Evolutionary conservation across 2,329 filamentous ascomycete species (phyloP), one percentile per base, ranked within the genome.

Genomic region (Zymoseptoria crescenta): DNA sequence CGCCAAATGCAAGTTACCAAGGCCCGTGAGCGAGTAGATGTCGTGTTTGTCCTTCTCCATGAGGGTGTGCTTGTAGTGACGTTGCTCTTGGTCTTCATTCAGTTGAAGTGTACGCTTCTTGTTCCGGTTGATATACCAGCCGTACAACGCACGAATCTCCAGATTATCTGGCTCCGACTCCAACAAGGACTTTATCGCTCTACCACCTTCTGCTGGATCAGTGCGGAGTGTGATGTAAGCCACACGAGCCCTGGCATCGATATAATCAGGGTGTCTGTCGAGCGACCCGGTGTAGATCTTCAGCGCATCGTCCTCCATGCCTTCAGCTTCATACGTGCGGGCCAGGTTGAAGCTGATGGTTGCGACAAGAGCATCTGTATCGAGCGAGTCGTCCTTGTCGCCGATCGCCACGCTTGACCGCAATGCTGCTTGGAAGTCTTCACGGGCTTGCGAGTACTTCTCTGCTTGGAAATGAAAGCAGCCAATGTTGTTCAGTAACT

Each of bases 281-380:
- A 96, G 79, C 28, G 99, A 77, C 49, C 89, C 87, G 67, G 96
- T 88, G 70, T 97, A 99, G 2, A 96, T 88, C 68, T 89, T 88
- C 61, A 89, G 85, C 1, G 94, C 94, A 74, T 96, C 87, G 48
- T 95, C 89, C 6, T 84, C 80, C 71, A 93, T 81, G 41, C 88
- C 87, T 56, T 89, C 86, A 0, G 89, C 87, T 77, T 99, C 94
- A 69, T 96, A 96, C 59, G 91, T 96, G 59, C 94, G 85, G 28
- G 89, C 94, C 49, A 99, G 84, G 69, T 97, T 99, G 81, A 94
- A 99, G 72, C 91, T 96, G 72, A 99, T 96, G 2, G 92, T 96
- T 0, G 93, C 96, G 27, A 97, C 87, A 4, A 99, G 80, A 13
- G 91, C 91, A 74, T 99, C 94, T 0, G 87, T 92, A 71, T 97